Evolutionary conservation across 495 filamentous ascomycete genomes (phyloP).

Genomic region (Aspergillus sclerotiicarbonarius): DNA sequence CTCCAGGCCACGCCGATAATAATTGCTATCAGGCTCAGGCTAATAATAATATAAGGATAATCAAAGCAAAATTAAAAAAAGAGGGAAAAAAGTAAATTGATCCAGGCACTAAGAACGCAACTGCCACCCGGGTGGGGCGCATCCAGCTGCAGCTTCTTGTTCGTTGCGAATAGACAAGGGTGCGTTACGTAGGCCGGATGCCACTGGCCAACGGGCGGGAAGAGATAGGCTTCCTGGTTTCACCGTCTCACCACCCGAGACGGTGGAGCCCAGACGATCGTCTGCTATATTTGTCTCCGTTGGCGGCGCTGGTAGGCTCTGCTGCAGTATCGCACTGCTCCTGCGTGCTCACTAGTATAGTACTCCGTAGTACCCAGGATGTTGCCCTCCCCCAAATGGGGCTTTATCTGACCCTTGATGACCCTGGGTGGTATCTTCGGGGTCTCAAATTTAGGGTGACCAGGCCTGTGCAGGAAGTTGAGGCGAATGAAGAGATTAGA

Average conservation of each 20-base stretch:
- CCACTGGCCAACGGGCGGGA: constrained; percentile 16
- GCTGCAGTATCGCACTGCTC: background rate
- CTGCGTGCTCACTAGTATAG: background rate
- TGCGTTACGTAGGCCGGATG: constrained; percentile 19
- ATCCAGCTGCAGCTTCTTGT: constrained; percentile 3
- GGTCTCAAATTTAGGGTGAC: background rate
- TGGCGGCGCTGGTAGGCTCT: background rate
- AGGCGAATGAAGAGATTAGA: background rate
- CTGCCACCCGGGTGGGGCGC: constrained; percentile 1
- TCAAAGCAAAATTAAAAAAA: background rate
- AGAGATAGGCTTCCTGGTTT: constrained; percentile 12
- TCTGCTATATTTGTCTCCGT: constrained; percentile 19
- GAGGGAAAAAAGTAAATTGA: background rate
- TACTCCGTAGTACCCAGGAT: too few relatives aligned
- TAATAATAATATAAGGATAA: background rate
- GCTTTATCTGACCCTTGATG: background rate
- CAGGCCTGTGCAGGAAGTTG: background rate
- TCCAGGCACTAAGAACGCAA: constrained; percentile 6
- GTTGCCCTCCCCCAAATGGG: too few relatives aligned
- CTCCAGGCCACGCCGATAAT: background rate
- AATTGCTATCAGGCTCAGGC: background rate
- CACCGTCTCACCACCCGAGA: constrained; percentile 15
- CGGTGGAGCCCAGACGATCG: constrained; percentile 16
- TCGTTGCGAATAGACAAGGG: constrained; percentile 25
- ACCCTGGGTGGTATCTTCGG: background rate